Evolutionary conservation across 2,329 filamentous ascomycete species (phyloP).

Genomic region (Talaromyces sp.): DNA sequence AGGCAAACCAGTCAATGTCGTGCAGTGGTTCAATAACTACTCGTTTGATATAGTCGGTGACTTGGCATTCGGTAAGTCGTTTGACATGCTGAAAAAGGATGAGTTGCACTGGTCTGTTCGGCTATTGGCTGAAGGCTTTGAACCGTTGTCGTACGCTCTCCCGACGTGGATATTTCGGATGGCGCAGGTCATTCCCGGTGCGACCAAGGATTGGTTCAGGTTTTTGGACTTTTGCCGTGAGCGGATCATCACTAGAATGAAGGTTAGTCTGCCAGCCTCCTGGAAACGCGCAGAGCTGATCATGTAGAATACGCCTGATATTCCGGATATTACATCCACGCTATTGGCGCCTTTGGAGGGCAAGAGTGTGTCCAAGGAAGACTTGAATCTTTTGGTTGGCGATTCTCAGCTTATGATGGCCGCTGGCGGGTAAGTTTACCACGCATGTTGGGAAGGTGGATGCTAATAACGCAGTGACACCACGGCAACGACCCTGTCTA

Average conservation of each 20-base stretch:
- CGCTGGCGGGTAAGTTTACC: slow-evolving; percentile 23
- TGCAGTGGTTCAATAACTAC: slow-evolving; percentile 43
- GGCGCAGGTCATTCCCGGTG: slow-evolving; percentile 32
- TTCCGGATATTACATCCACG: slow-evolving; percentile 26
- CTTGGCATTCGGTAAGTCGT: slow-evolving; percentile 43
- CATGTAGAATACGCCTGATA: slow-evolving; percentile 17
- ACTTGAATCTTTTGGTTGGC: slow-evolving; percentile 26
- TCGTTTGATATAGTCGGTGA: slow-evolving; percentile 47
- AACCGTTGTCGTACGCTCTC: slow-evolving; percentile 18
- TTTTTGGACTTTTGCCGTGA: slow-evolving; percentile 37
- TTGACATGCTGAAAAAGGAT: slow-evolving; percentile 18
- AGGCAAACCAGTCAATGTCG: slow-evolving; percentile 34
- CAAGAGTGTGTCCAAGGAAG: slow-evolving; percentile 19
- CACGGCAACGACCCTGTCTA: slow-evolving; percentile 39
- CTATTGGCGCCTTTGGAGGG: slow-evolving; percentile 25
- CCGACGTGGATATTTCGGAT: slow-evolving; percentile 36
- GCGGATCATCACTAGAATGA: slow-evolving; percentile 32
- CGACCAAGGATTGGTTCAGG: slow-evolving; percentile 29
- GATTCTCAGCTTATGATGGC: slow-evolving; percentile 30
- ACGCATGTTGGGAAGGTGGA: slow-evolving; percentile 18
- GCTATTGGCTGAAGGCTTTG: slow-evolving; percentile 35
- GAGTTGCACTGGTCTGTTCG: slow-evolving; percentile 28
- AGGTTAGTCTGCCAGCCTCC: slow-evolving; percentile 15
- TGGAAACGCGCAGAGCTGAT: not conserved
- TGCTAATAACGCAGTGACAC: slow-evolving; percentile 37